Percentiles rank a stretch among this genome's conserved stretches.
Conservation (phyloP, 768 basidiomycete genomes). For the Sporobolomyces phaffii region DNA sequence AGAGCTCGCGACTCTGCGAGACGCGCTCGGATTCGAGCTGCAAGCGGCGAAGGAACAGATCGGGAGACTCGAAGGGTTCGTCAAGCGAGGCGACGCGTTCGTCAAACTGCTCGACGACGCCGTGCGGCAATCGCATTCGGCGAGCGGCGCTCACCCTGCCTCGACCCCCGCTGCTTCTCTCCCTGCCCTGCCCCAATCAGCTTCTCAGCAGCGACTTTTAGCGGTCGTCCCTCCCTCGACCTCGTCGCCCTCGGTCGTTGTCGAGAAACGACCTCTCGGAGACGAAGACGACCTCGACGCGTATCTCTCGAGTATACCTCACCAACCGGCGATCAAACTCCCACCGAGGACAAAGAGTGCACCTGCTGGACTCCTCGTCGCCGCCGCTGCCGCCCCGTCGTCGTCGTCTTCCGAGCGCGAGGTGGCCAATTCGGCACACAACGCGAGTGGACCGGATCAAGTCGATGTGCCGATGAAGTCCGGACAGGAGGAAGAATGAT, state of each 20-base stretch:
- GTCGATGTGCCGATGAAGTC: too few species aligned
- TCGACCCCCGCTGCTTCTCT: not conserved
- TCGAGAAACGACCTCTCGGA: not conserved
- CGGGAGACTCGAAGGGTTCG: conserved; percentile 13
- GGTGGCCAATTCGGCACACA: too few species aligned
- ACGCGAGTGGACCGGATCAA: too few species aligned
- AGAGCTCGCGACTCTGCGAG: conserved; percentile 10
- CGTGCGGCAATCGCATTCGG: not conserved
- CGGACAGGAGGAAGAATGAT: not conserved
- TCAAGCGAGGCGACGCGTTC: conserved; percentile 14
- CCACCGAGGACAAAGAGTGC: conserved; percentile 8
- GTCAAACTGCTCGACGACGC: conserved; percentile 15
- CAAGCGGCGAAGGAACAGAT: conserved; percentile 9
- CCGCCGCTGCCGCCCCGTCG: too few species aligned
- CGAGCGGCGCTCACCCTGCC: too few species aligned
- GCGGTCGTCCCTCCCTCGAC: not conserved
- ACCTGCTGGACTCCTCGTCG: not conserved
- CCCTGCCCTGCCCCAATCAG: not conserved
- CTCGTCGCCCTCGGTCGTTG: not conserved
- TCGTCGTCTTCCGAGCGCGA: too few species aligned
- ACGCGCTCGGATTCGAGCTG: conserved; percentile 1
- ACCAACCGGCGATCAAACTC: conserved; percentile 20
- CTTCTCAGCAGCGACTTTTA: not conserved
- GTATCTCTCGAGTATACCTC: conserved; percentile 23
- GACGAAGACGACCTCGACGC: conserved; percentile 28